A percentile compares a stretch with the other conserved stretches of the same genome.
Conservation (phyloP, 2,329 filamentous ascomycete genomes). For the Neurospora crassa region DNA sequence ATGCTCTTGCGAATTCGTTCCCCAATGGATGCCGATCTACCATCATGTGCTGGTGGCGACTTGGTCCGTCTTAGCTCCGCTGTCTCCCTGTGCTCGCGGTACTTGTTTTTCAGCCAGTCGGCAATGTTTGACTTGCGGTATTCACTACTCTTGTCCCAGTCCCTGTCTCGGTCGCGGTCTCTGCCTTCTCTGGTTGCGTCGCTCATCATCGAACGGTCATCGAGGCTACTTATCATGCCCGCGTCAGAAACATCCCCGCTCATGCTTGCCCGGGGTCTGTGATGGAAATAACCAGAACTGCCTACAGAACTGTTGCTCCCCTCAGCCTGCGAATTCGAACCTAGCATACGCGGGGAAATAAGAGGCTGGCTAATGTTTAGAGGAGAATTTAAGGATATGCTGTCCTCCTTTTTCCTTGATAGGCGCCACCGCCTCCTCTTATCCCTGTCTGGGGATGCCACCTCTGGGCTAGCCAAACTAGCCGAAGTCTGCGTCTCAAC, state of each 20-base stretch:
- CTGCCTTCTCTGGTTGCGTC: neutral
- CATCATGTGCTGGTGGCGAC: slow-evolving; percentile 33
- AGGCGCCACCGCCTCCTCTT: slow-evolving; percentile 66
- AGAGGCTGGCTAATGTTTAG: slow-evolving; percentile 30
- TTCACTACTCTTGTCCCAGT: slow-evolving; percentile 29
- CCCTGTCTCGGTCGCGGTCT: neutral
- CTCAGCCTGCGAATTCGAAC: slow-evolving; percentile 53
- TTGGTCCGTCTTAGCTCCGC: slow-evolving; percentile 46
- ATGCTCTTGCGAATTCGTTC: slow-evolving; percentile 32
- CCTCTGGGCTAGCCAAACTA: slow-evolving; percentile 8
- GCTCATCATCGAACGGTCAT: slow-evolving; percentile 24
- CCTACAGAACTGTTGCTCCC: slow-evolving; percentile 59
- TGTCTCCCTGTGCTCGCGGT: slow-evolving; percentile 49
- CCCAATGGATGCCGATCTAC: slow-evolving; percentile 23
- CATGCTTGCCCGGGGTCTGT: slow-evolving; percentile 37
- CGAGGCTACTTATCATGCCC: slow-evolving; percentile 25
- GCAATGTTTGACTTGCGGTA: slow-evolving; percentile 40
- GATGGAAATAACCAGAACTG: slow-evolving; percentile 37
- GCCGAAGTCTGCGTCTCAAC: slow-evolving; percentile 44
- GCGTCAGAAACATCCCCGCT: slow-evolving; percentile 42
- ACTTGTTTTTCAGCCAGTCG: slow-evolving; percentile 51
- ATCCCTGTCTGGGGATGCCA: slow-evolving; percentile 39
- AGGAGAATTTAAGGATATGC: slow-evolving; percentile 22
- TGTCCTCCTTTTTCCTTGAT: slow-evolving; percentile 54
- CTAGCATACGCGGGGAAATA: slow-evolving; percentile 39